These are phyloP conservation scores for Diaporthe nobilis DNA, from an alignment of 2,329 filamentous ascomycete genomes.

Conservation along the genomic window DNA sequence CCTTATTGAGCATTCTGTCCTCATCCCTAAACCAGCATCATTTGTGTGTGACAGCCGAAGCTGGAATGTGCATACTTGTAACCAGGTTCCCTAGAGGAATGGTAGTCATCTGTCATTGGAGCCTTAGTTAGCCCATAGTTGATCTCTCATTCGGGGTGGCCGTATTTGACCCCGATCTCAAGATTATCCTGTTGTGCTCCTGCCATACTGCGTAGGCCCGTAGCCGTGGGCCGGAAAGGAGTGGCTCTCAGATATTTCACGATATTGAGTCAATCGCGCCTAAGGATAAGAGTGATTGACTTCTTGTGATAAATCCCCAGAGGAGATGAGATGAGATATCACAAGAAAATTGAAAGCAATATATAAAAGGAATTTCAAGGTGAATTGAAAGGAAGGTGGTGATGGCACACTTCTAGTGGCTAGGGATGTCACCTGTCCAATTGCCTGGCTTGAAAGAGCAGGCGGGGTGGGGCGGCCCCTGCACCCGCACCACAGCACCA, in stretches of 20 bases:
- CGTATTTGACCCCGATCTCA: neutral
- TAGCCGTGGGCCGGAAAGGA: neutral
- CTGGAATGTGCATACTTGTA: neutral
- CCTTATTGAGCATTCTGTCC: neutral
- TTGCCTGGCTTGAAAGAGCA: neutral
- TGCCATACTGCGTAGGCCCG: neutral
- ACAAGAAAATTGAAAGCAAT: neutral
- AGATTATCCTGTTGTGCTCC: neutral
- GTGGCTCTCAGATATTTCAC: neutral
- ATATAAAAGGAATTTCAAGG: neutral
- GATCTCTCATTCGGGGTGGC: neutral
- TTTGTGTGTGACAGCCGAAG: neutral
- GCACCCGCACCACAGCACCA: neutral
- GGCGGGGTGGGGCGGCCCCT: constrained; percentile 10
- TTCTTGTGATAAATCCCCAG: neutral
- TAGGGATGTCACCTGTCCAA: neutral
- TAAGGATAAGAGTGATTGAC: neutral
- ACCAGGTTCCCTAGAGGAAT: neutral
- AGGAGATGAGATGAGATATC: neutral
- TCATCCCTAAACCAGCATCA: neutral
- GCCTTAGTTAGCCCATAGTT: neutral
- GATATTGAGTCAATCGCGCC: neutral
- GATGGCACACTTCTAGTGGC: neutral
- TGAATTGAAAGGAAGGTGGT: neutral
- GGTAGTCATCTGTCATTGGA: neutral